Base-by-base conservation (phyloP, 352 stramenopile genomes). In the Phytophthora crassamura region DNA sequence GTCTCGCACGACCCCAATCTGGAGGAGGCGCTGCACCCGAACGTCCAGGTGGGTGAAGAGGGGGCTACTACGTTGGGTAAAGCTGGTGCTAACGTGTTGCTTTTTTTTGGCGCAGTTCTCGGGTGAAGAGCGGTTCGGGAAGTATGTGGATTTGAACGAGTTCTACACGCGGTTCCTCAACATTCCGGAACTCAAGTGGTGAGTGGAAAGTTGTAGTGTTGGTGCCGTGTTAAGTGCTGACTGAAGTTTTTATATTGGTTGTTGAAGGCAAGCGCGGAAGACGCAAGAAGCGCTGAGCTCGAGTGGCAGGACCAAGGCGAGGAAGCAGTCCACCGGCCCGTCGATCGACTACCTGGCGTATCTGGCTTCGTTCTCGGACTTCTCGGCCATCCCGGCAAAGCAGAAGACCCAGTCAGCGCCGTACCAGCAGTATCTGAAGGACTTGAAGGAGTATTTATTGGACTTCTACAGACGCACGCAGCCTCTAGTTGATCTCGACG, bases 111-210 rank as follows among this genome's bases (percentile, higher is more conserved):
- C 64, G 8, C 48, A 93, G 74, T 97, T 97, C 54, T 94, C 86
- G 3, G 90, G 90, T 14, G 89, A 97, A 85, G 90, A 97, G 67
- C 84, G 80, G 22, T 93, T 92, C 36, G 90, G 90, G 55, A 94
- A 95, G 59, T 97, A 96, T 61, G 80, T 97, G n/a, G 90, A 97
- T 63, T 53, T 97, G 33, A 86, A 96, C 59, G 78, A 88, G 66
- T 89, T 94, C 55, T 93, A 95, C 74, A 58, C 72, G 54, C 75
- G 80, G 15, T 97, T 88, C 48, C 51, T 95, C 48, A 95, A 97
- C 60, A 74, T 90, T 14, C 72, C 78, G 20, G 76, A 78, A 47
- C 81, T 91, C n/a, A 79, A 88, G 59, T 74, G 54, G 69, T 77
- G 20, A 40, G 46, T 60, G 36, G 50, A 32, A 52, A 14, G 32